Evolutionary conservation across 1,284 basidiomycete species (phyloP).

Genomic region (Sanghuangporus sanghuang): DNA sequence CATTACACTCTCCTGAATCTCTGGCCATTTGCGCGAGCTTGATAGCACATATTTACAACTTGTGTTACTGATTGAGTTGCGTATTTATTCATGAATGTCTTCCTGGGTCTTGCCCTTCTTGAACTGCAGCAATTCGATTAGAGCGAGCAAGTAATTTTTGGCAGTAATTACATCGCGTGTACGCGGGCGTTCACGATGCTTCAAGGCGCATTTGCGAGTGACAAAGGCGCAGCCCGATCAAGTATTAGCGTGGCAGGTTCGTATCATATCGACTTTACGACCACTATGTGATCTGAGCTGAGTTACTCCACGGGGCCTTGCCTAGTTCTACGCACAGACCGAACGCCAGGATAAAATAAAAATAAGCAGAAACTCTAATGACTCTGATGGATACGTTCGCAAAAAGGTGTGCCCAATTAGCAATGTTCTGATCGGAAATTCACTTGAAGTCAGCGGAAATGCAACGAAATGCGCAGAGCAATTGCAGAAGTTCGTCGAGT

Average conservation of each 20-base stretch:
- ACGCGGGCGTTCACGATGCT: background rate
- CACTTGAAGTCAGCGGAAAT: constrained; percentile 52
- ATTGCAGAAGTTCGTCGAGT: constrained; percentile 71
- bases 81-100: constrained; percentile 60
- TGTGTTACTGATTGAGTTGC: background rate
- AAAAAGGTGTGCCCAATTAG: constrained; percentile 42
- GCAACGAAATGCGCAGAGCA: constrained; percentile 74
- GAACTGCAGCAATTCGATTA: constrained; percentile 66
- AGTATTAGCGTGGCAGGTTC: constrained; percentile 73
- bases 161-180: background rate
- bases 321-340: constrained; percentile 66
- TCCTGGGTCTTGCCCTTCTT: constrained; percentile 70
- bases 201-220: constrained; percentile 71
- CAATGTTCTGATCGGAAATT: background rate
- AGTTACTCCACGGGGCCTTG: constrained; percentile 48
- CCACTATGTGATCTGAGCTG: background rate
- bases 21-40: background rate
- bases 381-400: constrained; percentile 49
- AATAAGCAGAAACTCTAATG: constrained; percentile 50
- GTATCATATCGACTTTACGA: constrained; percentile 19
- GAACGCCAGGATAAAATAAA: constrained; percentile 59
- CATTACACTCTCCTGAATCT: constrained; percentile 13
- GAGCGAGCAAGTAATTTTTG: constrained; percentile 74
- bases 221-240: constrained; percentile 61
- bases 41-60: background rate